Base-by-base conservation (phyloP, 495 filamentous ascomycete species). In the Neurospora cerealis region DNA sequence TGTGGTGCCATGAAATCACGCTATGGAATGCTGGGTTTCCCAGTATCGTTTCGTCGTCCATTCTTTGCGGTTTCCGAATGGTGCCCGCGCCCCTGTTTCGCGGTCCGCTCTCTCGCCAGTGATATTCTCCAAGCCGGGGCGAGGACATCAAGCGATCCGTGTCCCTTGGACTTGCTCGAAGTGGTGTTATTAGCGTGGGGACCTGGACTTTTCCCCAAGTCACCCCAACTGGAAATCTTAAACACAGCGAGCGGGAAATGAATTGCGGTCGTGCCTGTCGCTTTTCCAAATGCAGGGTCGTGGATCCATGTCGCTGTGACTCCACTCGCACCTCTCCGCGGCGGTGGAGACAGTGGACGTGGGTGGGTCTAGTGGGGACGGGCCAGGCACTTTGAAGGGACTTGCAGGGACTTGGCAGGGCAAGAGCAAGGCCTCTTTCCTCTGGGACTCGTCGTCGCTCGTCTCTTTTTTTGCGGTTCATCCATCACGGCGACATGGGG, bases 381-480 rank as follows among this genome's bases (percentile, higher is more conserved):
- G 54, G 28, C 54, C 54, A 66, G 28, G 54, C 21, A 54, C 46
- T 24, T 24, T 54, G 21, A 19, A 46, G 46, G 46, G 5, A 62
- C 54, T 62, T 60, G 48, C 48, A 60, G 48, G 48, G 48, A 15
- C 8, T 41, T 42, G 73, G 70, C 44, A 37, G 44, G 46, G 41
- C 54, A 60, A 36, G 66, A 60, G 66, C 72, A 44, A 72, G 74
- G 70, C 28, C 54, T 44, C 70, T 39, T 71, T 48, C 24, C 13
- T 42, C 32, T 11, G n/a, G 34, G 39, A 24, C 32, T 39, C 36
- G 24, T 71, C 17, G 10, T 19, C 39, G 37, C 70, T 71, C 21
- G 19, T 71, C 44, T 46, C 70, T 71, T 71, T 71, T 32, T 46
- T 32, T 71, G 39, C 70, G 28, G 10, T 71, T 34, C 39, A 24